Evolutionary conservation across 768 basidiomycete genomes (phyloP).

Genomic region (Rhodocollybia butyracea): DNA sequence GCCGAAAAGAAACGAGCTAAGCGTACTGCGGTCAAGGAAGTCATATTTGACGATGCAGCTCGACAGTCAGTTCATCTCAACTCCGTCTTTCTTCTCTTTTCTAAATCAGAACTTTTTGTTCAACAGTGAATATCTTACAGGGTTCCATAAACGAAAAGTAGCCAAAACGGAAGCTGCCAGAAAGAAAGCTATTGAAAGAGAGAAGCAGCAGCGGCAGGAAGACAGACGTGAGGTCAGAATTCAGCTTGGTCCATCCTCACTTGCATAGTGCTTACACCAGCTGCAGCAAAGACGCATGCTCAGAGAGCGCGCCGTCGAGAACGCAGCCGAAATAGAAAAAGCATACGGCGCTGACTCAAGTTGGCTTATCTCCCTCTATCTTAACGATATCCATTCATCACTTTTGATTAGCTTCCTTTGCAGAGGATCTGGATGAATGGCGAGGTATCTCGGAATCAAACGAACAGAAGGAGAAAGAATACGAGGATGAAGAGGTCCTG

Average conservation of each 20-base stretch:
- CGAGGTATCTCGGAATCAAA: constrained; percentile 34
- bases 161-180: constrained; percentile 76
- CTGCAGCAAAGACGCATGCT: constrained; percentile 73
- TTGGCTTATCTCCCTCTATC: constrained; percentile 20
- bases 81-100: constrained; percentile 7
- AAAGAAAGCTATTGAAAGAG: constrained; percentile 69
- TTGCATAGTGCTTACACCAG: constrained; percentile 9
- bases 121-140: constrained; percentile 90
- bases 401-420: constrained; percentile 12
- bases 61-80: constrained; percentile 49
- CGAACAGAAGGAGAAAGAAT: constrained; percentile 59
- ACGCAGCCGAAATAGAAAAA: constrained; percentile 72
- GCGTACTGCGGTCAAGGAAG: constrained; percentile 67
- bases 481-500: constrained; percentile 78
- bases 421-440: constrained; percentile 48
- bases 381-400: neutral
- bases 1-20: constrained; percentile 67
- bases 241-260: constrained; percentile 13
- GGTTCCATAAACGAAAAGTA: constrained; percentile 90
- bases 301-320: constrained; percentile 72
- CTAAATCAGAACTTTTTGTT: constrained; percentile 14
- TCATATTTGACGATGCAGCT: constrained; percentile 86
- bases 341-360: constrained; percentile 58
- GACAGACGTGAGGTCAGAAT: constrained; percentile 70
- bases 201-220: constrained; percentile 73